Evolutionary conservation across 2,329 filamentous ascomycete genomes (phyloP), one percentile per base, ranked within the genome.

Genomic region (Venturia asperata): DNA sequence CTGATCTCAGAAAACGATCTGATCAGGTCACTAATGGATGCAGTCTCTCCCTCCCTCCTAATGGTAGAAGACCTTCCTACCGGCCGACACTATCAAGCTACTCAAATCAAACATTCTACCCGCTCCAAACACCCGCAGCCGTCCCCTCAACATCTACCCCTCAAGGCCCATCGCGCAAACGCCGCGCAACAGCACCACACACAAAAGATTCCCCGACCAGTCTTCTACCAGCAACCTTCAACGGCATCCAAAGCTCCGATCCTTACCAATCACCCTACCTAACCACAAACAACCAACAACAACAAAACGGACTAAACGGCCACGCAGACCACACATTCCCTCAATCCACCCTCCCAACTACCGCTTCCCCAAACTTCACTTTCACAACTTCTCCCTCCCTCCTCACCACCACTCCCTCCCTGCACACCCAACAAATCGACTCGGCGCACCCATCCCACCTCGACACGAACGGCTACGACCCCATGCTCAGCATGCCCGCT

Each of bases 401-500:
- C 5, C 52, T 3, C 17, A 58, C 11, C 17, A 58, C 11, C 21
- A 15, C 15, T 3, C 3, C 13, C 19, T 11, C 21, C 21, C n/a
- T n/a, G n/a, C n/a, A n/a, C n/a, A n/a, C n/a, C n/a, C n/a, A n/a
- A n/a, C n/a, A n/a, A n/a, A 56, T 56, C 47, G 47, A 39, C 15
- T 41, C 47, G 1, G 63, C 52, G 13, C 45, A 58, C 19, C 52
- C 21, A 0, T 34, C 42, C 7, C 24, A 27, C 17, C 19, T 30
- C 24, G 56, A 30, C 45, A 41, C 42, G 37, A 42, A 67, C 66
- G 45, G 67, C 65, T 74, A 74, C 70, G 71, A 77, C 67, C 70
- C 74, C 66, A 71, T 81, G 78, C 71, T 80, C 70, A 66, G 75
- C 73, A 70, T 77, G 74, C 69, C 74, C 58, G 71, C 74, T 11